Percentiles rank a stretch among this genome's conserved stretches.
Evolutionary conservation across 805 yeast species (phyloP).

Genomic region (Lipomyces yamadae): DNA sequence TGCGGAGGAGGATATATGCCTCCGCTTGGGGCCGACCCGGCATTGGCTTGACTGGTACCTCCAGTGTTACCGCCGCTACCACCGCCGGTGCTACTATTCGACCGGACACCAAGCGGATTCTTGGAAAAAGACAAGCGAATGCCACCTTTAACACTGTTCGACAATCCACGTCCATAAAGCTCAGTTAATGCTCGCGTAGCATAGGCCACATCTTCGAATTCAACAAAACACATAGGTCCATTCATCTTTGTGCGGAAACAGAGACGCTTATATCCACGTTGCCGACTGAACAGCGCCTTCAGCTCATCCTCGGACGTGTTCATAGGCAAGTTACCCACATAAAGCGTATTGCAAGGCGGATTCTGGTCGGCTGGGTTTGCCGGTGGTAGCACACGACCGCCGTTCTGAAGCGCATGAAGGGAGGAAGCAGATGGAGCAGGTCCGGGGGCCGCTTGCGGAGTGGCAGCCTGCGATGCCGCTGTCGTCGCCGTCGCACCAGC

Average conservation of each 20-base stretch:
- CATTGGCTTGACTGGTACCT: constrained; percentile 8
- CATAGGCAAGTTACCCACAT: constrained; percentile 96
- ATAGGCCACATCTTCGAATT: constrained; percentile 91
- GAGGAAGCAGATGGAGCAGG: constrained; percentile 34
- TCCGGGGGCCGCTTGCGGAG: background rate
- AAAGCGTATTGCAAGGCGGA: constrained; percentile 96
- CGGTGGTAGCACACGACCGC: constrained; percentile 51
- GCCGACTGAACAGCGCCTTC: constrained; percentile 82
- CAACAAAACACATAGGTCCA: constrained; percentile 99
- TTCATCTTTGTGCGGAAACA: constrained; percentile 84
- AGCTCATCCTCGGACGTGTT: constrained; percentile 95
- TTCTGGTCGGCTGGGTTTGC: constrained; percentile 99
- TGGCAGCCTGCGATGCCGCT: constrained; percentile 4
- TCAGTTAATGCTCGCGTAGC: constrained; percentile 95
- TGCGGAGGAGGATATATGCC: constrained; percentile 11
- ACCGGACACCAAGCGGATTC: constrained; percentile 96
- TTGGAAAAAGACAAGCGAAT: constrained; percentile 91
- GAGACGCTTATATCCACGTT: constrained; percentile 88
- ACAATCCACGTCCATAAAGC: constrained; percentile 87
- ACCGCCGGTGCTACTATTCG: constrained; percentile 52
- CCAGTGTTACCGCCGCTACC: constrained; percentile 43
- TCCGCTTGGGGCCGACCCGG: constrained; percentile 4
- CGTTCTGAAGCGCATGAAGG: constrained; percentile 47
- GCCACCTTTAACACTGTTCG: constrained; percentile 90
- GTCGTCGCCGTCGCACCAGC: constrained; percentile 2